Conservation (phyloP, 208 protist genomes). For the Leishmania gerbilli region DNA sequence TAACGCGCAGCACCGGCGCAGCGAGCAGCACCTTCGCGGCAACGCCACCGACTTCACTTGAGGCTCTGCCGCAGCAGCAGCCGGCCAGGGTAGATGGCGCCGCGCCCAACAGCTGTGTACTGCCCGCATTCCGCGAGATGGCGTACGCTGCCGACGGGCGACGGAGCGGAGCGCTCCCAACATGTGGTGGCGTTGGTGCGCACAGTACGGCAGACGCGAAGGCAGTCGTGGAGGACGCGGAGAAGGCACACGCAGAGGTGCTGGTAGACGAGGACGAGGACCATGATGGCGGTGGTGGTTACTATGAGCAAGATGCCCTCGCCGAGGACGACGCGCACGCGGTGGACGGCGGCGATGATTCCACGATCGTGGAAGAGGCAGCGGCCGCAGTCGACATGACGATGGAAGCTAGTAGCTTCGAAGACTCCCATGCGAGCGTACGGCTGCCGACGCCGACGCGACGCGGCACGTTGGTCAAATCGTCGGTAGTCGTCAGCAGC, state of each 20-base stretch:
- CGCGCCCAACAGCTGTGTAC: not conserved
- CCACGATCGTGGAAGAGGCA: not conserved
- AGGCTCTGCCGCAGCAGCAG: not conserved
- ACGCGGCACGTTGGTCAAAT: not conserved
- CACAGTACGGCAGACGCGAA: not conserved
- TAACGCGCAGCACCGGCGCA: not conserved
- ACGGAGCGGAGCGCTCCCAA: not conserved
- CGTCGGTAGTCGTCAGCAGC: not conserved
- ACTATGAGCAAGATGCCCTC: conserved; percentile 32
- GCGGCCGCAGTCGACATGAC: not conserved
- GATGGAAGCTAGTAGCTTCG: not conserved
- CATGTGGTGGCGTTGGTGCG: not conserved
- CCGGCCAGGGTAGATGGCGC: not conserved
- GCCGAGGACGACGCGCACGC: conserved; percentile 10
- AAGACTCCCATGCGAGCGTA: not conserved
- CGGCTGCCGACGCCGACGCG: not conserved
- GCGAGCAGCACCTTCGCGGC: not conserved
- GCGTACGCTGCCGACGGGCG: not conserved
- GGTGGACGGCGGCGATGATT: not conserved
- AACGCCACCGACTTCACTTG: not conserved
- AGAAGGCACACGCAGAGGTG: not conserved
- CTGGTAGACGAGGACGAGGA: conserved; percentile 1
- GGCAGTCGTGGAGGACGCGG: not conserved
- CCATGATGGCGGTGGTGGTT: conserved; percentile 21
- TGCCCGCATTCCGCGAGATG: not conserved